Percentiles rank a stretch among this genome's conserved stretches.
These are phyloP conservation scores for Plasmodium vivax DNA, from an alignment of 169 alveolate genomes.

Conservation along the genomic window DNA sequence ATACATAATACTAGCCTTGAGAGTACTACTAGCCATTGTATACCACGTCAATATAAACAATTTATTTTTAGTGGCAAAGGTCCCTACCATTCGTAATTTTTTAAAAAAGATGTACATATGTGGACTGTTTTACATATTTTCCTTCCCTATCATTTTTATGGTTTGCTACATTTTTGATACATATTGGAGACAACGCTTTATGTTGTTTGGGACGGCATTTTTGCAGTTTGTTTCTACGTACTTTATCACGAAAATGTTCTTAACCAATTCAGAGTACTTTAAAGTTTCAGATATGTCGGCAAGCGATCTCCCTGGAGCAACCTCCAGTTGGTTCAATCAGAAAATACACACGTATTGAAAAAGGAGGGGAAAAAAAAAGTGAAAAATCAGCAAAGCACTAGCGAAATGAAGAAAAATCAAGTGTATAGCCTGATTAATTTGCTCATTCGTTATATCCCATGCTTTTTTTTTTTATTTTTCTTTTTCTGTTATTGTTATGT, in stretches of 20 bases:
- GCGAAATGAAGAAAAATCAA: not conserved
- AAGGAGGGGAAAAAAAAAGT: not conserved
- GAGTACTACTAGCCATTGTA: slow-evolving; percentile 53
- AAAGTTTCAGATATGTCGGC: slow-evolving; percentile 75
- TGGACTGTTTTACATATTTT: slow-evolving; percentile 58
- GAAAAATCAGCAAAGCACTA: not conserved
- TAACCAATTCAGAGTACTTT: slow-evolving; percentile 71
- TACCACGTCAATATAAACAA: slow-evolving; percentile 61
- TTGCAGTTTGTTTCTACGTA: slow-evolving; percentile 55
- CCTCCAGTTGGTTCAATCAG: slow-evolving; percentile 69
- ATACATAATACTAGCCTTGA: slow-evolving; percentile 42
- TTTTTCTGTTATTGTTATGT: not conserved
- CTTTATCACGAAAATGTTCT: slow-evolving; percentile 68
- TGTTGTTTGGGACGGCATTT: slow-evolving; percentile 67
- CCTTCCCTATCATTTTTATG: slow-evolving; percentile 73
- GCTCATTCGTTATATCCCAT: not conserved
- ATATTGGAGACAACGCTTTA: slow-evolving; percentile 68
- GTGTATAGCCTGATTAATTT: not conserved
- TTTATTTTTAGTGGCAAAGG: slow-evolving; percentile 30
- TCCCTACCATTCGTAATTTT: slow-evolving; percentile 45
- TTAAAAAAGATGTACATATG: slow-evolving; percentile 44
- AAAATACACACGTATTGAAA: slow-evolving; percentile 37
- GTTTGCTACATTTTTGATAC: slow-evolving; percentile 71
- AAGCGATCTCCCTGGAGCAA: slow-evolving; percentile 74
- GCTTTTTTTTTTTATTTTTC: not conserved